phyloP scores from a whole-genome alignment of 192 early-diverging fungal genomes.

The Pilaira anomala region DNA sequence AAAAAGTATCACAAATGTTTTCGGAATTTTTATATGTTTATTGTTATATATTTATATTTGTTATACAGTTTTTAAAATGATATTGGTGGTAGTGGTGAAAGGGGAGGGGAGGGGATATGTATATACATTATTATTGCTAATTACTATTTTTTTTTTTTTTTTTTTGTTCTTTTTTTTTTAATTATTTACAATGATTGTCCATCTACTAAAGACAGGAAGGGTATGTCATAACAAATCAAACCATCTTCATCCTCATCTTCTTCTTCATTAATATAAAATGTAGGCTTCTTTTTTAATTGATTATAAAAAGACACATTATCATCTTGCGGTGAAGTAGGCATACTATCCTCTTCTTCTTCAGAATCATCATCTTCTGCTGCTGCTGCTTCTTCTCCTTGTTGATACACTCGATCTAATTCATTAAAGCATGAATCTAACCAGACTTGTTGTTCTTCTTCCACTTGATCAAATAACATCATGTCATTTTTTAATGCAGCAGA shows the following conservation, averaged over 20 bases:
- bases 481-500: no score
- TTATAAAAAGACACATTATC: neutral
- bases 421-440: slow-evolving; percentile 17
- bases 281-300: neutral
- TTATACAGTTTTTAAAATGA: neutral
- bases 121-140: neutral
- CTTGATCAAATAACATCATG: neutral
- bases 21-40: neutral
- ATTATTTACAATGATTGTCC: neutral
- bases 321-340: slow-evolving; percentile 11
- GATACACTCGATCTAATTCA: neutral
- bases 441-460: slow-evolving; percentile 11
- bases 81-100: neutral
- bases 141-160: no score
- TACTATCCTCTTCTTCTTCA: slow-evolving; percentile 14
- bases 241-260: slow-evolving; percentile 14
- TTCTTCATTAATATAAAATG: slow-evolving; percentile 13
- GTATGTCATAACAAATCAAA: slow-evolving; percentile 19
- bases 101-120: neutral
- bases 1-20: neutral
- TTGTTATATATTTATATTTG: neutral
- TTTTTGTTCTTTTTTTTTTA: no score
- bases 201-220: slow-evolving; percentile 4
- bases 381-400: neutral
- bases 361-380: slow-evolving; percentile 6